Percentiles rank a stretch among this genome's conserved stretches.
Conservation (phyloP, 2,329 filamentous ascomycete species). For the Trichoderma harzianum region DNA sequence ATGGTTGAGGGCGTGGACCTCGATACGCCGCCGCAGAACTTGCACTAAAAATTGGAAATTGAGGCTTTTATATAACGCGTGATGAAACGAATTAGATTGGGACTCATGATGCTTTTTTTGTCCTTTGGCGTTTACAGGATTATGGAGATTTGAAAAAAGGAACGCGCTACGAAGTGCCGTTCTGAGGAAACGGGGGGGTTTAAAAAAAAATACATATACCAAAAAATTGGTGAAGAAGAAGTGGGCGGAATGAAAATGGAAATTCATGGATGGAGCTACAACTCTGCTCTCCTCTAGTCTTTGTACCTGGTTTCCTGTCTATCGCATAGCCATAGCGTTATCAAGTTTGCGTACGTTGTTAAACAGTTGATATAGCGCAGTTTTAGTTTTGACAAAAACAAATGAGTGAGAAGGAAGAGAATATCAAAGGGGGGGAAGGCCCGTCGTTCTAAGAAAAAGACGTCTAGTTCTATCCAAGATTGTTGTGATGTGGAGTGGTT, state of each 20-base stretch:
- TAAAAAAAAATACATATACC: background rate
- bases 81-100: constrained; percentile 13
- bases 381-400: background rate
- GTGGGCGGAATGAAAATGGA: background rate
- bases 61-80: background rate
- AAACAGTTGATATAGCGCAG: background rate
- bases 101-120: background rate
- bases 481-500: no score
- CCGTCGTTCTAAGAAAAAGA: background rate
- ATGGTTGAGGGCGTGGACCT: constrained; percentile 53
- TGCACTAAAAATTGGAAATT: constrained; percentile 25
- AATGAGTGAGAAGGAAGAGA: background rate
- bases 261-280: background rate
- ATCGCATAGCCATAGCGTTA: constrained; percentile 14
- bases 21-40: constrained; percentile 37
- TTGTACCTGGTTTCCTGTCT: constrained; percentile 3
- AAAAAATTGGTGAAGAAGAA: background rate
- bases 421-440: background rate
- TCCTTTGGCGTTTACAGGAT: background rate
- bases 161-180: background rate
- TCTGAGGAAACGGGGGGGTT: background rate
- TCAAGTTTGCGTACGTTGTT: background rate
- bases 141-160: background rate
- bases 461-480: background rate
- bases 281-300: background rate